Evolutionary conservation across 2,329 filamentous ascomycete genomes (phyloP).

Genomic region (Metarhizium sp.): DNA sequence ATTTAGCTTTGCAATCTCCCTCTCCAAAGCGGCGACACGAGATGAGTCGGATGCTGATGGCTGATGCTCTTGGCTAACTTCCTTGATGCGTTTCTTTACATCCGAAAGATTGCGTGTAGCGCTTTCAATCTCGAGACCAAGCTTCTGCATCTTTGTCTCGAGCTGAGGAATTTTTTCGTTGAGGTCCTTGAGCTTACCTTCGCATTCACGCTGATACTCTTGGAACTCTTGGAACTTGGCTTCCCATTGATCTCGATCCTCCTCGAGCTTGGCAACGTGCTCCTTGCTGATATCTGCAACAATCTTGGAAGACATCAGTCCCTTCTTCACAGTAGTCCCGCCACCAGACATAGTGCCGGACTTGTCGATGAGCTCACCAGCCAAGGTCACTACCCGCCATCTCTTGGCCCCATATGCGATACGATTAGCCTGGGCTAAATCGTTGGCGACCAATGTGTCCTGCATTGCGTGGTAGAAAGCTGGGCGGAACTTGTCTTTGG

Average conservation of each 20-base stretch:
- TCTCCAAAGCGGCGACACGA: constrained; percentile 63
- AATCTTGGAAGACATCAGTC: constrained; percentile 94
- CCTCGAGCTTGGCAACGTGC: constrained; percentile 78
- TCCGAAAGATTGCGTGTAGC: constrained; percentile 76
- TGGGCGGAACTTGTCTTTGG: constrained; percentile 77
- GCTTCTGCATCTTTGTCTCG: constrained; percentile 87
- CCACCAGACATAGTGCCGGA: constrained; percentile 98
- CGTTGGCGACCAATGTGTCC: constrained; percentile 86
- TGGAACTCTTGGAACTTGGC: constrained; percentile 76
- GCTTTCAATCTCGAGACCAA: constrained; percentile 80
- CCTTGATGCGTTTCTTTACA: constrained; percentile 73
- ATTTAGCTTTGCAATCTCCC: constrained; percentile 65
- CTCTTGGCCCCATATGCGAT: constrained; percentile 90
- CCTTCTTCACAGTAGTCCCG: constrained; percentile 80
- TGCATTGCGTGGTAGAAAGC: constrained; percentile 95
- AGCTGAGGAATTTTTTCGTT: constrained; percentile 72
- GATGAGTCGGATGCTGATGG: constrained; percentile 72
- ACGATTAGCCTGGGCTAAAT: constrained; percentile 91
- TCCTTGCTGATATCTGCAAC: constrained; percentile 81
- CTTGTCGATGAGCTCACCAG: constrained; percentile 93
- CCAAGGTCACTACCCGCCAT: constrained; percentile 94
- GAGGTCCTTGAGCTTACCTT: constrained; percentile 61
- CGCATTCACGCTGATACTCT: constrained; percentile 71
- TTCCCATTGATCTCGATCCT: constrained; percentile 78
- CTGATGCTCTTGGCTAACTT: constrained; percentile 72